These are phyloP conservation scores for Purshia tridentata DNA, from an alignment of 306 rosid genomes.

Conservation along the genomic window DNA sequence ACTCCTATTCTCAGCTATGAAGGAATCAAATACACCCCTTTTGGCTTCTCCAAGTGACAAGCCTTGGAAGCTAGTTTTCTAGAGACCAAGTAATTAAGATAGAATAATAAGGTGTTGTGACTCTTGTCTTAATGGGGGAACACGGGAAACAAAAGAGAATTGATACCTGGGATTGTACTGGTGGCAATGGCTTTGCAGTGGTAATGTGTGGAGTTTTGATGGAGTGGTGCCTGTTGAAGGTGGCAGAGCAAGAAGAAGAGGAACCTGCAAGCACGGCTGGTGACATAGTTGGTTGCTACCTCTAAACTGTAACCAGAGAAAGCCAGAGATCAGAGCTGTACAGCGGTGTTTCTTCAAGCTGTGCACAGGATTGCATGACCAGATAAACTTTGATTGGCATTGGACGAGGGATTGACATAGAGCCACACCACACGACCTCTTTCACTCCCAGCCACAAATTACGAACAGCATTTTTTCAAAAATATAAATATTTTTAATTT, in stretches of 20 bases:
- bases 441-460: neutral
- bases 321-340: neutral
- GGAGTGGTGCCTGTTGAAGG: slow-evolving; percentile 43
- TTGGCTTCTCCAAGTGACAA: slow-evolving; percentile 70
- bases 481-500: too few relatives aligned
- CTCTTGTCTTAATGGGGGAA: too few relatives aligned
- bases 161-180: slow-evolving; percentile 47
- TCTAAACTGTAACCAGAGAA: neutral
- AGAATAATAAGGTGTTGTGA: too few relatives aligned
- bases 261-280: slow-evolving; percentile 56
- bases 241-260: slow-evolving; percentile 54
- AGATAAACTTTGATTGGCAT: slow-evolving; percentile 42
- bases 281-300: slow-evolving; percentile 45
- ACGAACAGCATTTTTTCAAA: neutral
- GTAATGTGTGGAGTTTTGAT: slow-evolving; percentile 37
- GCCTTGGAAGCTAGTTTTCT: slow-evolving; percentile 79
- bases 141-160: neutral
- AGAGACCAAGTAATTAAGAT: neutral
- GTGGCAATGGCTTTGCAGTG: slow-evolving; percentile 33
- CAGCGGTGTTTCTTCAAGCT: neutral
- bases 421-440: slow-evolving; percentile 47
- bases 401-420: slow-evolving; percentile 24
- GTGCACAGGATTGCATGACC: slow-evolving; percentile 11
- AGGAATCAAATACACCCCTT: slow-evolving; percentile 44
- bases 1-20: slow-evolving; percentile 29